Base-by-base conservation (phyloP, 2,329 filamentous ascomycete genomes). In the Aspergillus sclerotialis region DNA sequence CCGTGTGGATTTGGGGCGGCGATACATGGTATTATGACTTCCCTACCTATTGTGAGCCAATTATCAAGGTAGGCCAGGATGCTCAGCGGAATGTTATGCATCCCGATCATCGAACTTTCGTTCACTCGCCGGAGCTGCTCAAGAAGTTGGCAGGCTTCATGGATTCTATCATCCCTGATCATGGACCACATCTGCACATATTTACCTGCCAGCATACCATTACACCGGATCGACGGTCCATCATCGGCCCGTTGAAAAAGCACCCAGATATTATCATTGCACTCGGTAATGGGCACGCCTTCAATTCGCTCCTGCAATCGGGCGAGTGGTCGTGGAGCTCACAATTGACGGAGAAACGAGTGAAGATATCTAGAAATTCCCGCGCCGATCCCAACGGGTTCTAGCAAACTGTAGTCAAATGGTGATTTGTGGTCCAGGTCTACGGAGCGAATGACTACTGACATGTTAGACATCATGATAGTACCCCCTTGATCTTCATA, bases 181-280 rank as follows among this genome's bases (percentile, higher is more conserved):
- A 44, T n/a, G 31, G 26, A 9, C 48, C 45, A 15, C 28, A 40
- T 2, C 50, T 55, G 13, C 50, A 52, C 16, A 55, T 52, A 1
- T 28, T 55, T 1, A 55, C 51, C 15, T 55, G 49, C 31, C 52
- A 55, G 30, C 55, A 55, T 28, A 32, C 48, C 3, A 52, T 55
- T 15, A 55, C 51, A 1, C 52, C 51, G 2, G 47, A 52, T 27
- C 44, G 52, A 18, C 49, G 46, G 2, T 55, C 55, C 14, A 40
- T 55, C 7, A 49, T 55, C 11, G 45, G 47, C 7, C 52, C 52
- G 3, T 27, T 55, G 30, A 36, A 46, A 9, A 43, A 42, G 4
- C 29, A 52, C 13, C 37, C 33, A 16, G 29, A 31, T 16, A 31
- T 31, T 13, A 18, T 31, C 10, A 21, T 31, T 4, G 29, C 15